Evolutionary conservation across 2,329 filamentous ascomycete genomes (phyloP), one percentile per base, ranked within the genome.

Genomic region (Colletotrichum falcatum): DNA sequence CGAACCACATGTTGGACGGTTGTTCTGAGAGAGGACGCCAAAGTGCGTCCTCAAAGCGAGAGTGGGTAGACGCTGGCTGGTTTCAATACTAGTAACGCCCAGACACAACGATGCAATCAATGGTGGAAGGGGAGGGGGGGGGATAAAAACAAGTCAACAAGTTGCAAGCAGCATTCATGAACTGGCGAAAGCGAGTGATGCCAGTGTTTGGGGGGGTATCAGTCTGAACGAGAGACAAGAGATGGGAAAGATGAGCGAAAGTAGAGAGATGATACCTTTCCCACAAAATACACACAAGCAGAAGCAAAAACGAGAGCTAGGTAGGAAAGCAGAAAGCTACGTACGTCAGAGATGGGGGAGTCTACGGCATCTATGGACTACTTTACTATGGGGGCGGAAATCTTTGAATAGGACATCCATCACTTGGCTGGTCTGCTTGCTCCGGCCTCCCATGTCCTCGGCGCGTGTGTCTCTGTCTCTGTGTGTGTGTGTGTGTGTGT

Each of bases 171-270:
- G 42, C 39, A 54, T 26, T 68, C 58, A 60, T 58, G 14, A 54
- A 71, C 68, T 48, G 64, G 68, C 68, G 28, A 48, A 68, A 71
- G 68, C 68, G 68, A 71, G 65, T 53, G 68, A 71, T 59, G 64
- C 68, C 64, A 61, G 68, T 63, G 64, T 63, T 56, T 44, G 55
- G 28, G 64, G 44, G 37, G 20, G 20, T n/a, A n/a, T n/a, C n/a
- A n/a, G n/a, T 59, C 4, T 67, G 68, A 70, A 58, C 68, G 68
- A 70, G 14, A 49, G 68, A 70, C 67, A 42, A 66, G n/a, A 64
- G 65, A 65, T 68, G 66, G 64, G 51, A 62, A 61, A 60, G 56
- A 64, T 58, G 58, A 70, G 49, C 67, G 67, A 70, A 58, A 51
- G 67, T 70, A 70, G n/a, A n/a, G 54, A 70, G 64, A 56, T 66